phyloP scores from a whole-genome alignment of 1,139 yeast genomes.

The Scheffersomyces lignicola region DNA sequence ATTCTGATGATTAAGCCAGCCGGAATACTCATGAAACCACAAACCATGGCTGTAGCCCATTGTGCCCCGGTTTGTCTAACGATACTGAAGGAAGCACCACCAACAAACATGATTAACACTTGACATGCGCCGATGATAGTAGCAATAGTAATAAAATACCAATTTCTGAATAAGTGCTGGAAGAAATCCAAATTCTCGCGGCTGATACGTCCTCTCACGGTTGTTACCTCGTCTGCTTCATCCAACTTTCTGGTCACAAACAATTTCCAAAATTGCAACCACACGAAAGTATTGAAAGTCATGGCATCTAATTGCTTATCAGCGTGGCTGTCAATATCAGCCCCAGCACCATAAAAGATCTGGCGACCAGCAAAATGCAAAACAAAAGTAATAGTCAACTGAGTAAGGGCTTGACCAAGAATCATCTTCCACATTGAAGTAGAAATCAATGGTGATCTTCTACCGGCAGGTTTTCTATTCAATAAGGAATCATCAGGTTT shows the following conservation, averaged over 20 bases:
- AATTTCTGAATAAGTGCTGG: slow-evolving; percentile 77
- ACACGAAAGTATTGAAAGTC: slow-evolving; percentile 94
- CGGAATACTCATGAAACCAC: slow-evolving; percentile 84
- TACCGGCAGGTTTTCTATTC: slow-evolving; percentile 81
- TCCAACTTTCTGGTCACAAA: slow-evolving; percentile 90
- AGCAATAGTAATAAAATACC: slow-evolving; percentile 75
- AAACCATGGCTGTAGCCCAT: slow-evolving; percentile 88
- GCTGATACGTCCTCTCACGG: slow-evolving; percentile 58
- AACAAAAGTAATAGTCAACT: slow-evolving; percentile 73
- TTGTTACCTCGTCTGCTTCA: slow-evolving; percentile 72
- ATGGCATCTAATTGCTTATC: slow-evolving; percentile 69
- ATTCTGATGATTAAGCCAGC: slow-evolving; percentile 73
- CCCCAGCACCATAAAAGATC: slow-evolving; percentile 52
- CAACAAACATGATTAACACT: slow-evolving; percentile 89
- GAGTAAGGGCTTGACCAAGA: slow-evolving; percentile 78
- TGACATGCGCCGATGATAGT: slow-evolving; percentile 79
- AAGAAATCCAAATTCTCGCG: slow-evolving; percentile 72
- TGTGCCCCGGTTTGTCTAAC: slow-evolving; percentile 73
- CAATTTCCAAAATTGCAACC: slow-evolving; percentile 95
- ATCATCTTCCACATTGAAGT: slow-evolving; percentile 99
- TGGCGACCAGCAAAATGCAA: slow-evolving; percentile 75
- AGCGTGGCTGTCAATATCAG: slow-evolving; percentile 42
- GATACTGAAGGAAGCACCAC: slow-evolving; percentile 92
- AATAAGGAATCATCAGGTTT: slow-evolving; percentile 84
- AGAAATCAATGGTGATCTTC: slow-evolving; percentile 77